phyloP scores from a whole-genome alignment of 257 asterid species.

The Nicotiana sylvestris region DNA sequence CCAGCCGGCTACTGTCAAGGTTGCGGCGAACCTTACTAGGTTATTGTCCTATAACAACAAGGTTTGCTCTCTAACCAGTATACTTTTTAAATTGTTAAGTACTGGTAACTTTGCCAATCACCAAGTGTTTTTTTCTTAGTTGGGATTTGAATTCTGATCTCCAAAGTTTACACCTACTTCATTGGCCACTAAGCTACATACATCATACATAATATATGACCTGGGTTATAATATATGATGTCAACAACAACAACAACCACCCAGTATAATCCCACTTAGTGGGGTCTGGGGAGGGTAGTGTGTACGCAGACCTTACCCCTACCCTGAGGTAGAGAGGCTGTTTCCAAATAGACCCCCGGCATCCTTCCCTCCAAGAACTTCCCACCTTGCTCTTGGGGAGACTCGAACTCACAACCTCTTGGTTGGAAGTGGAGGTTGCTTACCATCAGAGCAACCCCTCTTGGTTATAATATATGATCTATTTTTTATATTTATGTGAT shows the following conservation, averaged over 20 bases:
- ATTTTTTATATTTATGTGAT: not conserved
- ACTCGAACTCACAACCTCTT: no score
- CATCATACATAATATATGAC: not conserved
- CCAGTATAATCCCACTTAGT: no score
- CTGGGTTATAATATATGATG: not conserved
- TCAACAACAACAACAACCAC: no score
- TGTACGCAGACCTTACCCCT: no score
- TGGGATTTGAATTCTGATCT: not conserved
- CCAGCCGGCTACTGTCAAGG: conserved; percentile 77
- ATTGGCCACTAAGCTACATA: not conserved
- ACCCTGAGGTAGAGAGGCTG: no score
- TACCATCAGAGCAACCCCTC: no score
- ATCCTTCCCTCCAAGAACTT: no score
- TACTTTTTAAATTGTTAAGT: not conserved
- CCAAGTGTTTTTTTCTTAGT: not conserved
- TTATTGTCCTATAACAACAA: conserved; percentile 64
- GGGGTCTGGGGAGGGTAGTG: no score
- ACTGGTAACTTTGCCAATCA: not conserved
- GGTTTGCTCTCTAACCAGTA: conserved; percentile 30
- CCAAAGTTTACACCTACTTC: not conserved
- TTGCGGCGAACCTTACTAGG: conserved; percentile 69
- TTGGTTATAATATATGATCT: not conserved
- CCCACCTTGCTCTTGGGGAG: no score
- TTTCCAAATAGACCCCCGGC: no score
- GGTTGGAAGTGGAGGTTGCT: no score